Percentiles rank a stretch among this genome's conserved stretches.
These are phyloP conservation scores for Trichoderma koningii DNA, from an alignment of 2,329 filamentous ascomycete genomes.

Conservation along the genomic window DNA sequence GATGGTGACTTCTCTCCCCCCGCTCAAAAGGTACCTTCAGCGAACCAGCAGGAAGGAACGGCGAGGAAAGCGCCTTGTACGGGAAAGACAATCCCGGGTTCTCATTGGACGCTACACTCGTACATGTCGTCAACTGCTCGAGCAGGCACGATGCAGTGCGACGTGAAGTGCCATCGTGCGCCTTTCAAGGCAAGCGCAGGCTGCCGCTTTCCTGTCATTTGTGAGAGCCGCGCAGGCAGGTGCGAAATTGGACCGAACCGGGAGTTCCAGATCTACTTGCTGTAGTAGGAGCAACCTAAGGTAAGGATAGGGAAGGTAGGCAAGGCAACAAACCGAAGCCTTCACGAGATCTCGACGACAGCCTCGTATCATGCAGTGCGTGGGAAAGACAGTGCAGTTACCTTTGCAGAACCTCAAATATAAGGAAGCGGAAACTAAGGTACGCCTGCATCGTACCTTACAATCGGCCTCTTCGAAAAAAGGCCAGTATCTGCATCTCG, in stretches of 20 bases:
- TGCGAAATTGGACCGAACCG: background rate
- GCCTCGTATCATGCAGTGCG: no score
- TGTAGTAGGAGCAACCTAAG: no score
- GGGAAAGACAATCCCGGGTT: background rate
- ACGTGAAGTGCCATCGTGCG: background rate
- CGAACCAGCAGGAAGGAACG: no score
- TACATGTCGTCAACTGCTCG: constrained; percentile 10
- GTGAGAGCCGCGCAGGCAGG: background rate
- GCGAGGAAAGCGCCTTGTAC: background rate
- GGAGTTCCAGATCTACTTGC: background rate
- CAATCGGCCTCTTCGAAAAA: no score
- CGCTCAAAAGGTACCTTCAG: background rate
- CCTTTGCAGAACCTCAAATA: no score
- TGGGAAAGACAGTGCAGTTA: no score
- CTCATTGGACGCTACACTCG: constrained; percentile 19
- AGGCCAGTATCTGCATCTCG: background rate
- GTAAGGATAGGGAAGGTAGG: no score
- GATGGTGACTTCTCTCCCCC: background rate
- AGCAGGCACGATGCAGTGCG: constrained; percentile 14
- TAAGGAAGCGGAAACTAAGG: no score
- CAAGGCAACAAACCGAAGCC: background rate
- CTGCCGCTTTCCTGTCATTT: background rate
- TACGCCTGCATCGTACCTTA: no score
- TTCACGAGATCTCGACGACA: no score
- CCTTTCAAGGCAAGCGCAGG: constrained; percentile 5